Evolutionary conservation across 164 flowering plant genomes (phyloP), one percentile per base, ranked within the genome.

Genomic region (Malania oleifera): DNA sequence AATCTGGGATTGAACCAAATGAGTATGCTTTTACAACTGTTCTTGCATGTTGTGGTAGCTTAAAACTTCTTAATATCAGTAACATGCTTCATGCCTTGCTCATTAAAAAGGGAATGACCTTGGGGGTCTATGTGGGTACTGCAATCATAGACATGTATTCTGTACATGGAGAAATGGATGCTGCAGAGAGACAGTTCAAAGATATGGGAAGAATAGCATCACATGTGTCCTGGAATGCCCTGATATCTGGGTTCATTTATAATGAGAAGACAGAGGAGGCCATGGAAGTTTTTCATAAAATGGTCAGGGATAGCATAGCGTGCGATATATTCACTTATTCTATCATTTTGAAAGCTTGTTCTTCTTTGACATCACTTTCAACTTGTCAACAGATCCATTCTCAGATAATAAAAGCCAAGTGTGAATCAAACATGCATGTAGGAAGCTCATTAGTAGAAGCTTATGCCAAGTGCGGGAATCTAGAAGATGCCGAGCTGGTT

Each of bases 211-310:
- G 12, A 38, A 13, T 24, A 9, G 49, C 66, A 52, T 56, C 69
- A 23, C 20, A 46, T 38, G 72, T 56, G n/a, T 41, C 72, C 31
- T 72, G 75, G 72, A 72, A 72, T 68, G 69, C 75, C 1, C 52
- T 72, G 8, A 28, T 73, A 22, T 34, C 57, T 5, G 71, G 71
- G 7, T 61, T 49, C 60, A 56, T 64, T 34, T 41, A 37, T 23
- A 56, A 67, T 56, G 66, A 41, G 13, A 18, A 51, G 53, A 34
- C 18, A 14, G 47, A 56, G 63, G 59, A 72, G 7, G 75, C 72
- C 50, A 45, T 72, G 52, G 69, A 67, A 45, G 49, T 54, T 6
- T 63, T 71, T 26, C 24, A 43, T 12, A 59, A 24, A 56, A 67
- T 71, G 71, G 44, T 59, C 7, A 13, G 23, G 25, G 49, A 49